A percentile compares a stretch with the other conserved stretches of the same genome.
Evolutionary conservation across 2,329 filamentous ascomycete species (phyloP).

Genomic region (Colletotrichum sidae): DNA sequence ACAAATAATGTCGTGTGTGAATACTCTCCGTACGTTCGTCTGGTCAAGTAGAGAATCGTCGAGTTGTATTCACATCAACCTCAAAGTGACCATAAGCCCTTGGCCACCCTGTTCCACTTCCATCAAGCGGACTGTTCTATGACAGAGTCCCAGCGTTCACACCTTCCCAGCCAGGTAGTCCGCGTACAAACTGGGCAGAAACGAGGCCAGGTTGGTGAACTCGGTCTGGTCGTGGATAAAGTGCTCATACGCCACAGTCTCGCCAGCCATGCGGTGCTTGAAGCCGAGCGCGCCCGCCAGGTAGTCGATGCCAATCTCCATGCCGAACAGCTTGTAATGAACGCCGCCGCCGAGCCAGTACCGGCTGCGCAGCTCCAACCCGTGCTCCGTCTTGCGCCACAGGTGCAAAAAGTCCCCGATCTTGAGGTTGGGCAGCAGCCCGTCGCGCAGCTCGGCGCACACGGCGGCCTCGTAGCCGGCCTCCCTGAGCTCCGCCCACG

Average conservation of each 20-base stretch:
- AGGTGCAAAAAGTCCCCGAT: conserved; percentile 33
- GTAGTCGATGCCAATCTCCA: conserved; percentile 30
- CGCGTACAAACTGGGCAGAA: conserved; percentile 20
- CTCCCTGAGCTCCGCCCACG: conserved; percentile 26
- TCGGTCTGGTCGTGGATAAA: conserved; percentile 35
- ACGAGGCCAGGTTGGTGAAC: conserved; percentile 31
- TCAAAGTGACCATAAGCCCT: too few relatives aligned
- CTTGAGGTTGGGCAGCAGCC: conserved; percentile 23
- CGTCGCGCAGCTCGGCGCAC: conserved; percentile 28
- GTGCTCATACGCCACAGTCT: conserved; percentile 30
- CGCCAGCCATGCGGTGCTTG: conserved; percentile 27
- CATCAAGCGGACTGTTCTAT: too few relatives aligned
- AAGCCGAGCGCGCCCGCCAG: conserved; percentile 23
- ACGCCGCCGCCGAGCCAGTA: conserved; percentile 31
- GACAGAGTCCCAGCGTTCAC: background rate
- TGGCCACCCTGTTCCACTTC: too few relatives aligned
- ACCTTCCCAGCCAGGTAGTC: conserved; percentile 23
- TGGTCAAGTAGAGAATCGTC: too few relatives aligned
- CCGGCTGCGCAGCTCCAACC: conserved; percentile 25
- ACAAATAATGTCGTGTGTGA: too few relatives aligned
- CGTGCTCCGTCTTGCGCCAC: conserved; percentile 30
- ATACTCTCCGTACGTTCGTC: too few relatives aligned
- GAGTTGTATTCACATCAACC: too few relatives aligned
- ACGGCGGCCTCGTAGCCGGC: conserved; percentile 28
- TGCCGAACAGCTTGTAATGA: conserved; percentile 28